Percentiles rank a stretch among this genome's conserved stretches.
phyloP scores from a whole-genome alignment of 2,329 filamentous ascomycete genomes.

The Huntiella decipiens region DNA sequence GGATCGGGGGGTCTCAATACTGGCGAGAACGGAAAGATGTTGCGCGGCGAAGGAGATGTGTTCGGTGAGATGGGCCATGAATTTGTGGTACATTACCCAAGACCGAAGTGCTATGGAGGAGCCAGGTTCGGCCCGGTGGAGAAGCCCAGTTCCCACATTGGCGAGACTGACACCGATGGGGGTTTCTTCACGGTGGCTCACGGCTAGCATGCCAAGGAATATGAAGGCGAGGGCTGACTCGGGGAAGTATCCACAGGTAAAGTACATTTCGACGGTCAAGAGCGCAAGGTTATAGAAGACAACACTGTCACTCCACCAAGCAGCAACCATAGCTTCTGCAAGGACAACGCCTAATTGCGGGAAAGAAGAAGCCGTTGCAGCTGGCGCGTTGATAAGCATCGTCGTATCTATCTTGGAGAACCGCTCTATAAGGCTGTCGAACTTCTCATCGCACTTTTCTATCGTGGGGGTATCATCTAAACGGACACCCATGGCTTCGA shows the following conservation, averaged over 20 bases:
- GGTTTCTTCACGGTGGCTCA: conserved; percentile 52
- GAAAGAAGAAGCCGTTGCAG: conserved; percentile 30
- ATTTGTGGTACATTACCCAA: conserved; percentile 48
- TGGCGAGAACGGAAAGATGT: conserved; percentile 41
- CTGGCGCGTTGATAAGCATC: conserved; percentile 20
- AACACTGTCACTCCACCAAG: conserved; percentile 54
- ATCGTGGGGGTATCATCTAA: conserved; percentile 49
- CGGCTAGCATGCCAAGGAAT: conserved; percentile 46
- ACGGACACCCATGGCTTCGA: conserved; percentile 48
- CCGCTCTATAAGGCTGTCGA: conserved; percentile 40
- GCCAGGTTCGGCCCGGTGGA: conserved; percentile 45
- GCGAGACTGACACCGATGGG: conserved; percentile 48
- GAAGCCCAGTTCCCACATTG: conserved; percentile 40
- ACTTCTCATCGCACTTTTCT: conserved; percentile 60
- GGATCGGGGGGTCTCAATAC: background rate
- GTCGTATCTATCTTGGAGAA: conserved; percentile 38
- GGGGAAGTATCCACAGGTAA: conserved; percentile 44
- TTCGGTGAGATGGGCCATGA: conserved; percentile 49
- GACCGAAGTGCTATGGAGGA: conserved; percentile 39
- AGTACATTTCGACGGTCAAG: conserved; percentile 45
- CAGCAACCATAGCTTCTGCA: conserved; percentile 48
- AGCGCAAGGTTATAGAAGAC: conserved; percentile 55
- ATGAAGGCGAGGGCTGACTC: conserved; percentile 52
- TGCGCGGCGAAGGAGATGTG: conserved; percentile 38
- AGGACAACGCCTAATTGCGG: conserved; percentile 50